phyloP scores from a whole-genome alignment of 1,139 yeast species.

The Pichiaceae sp. region DNA sequence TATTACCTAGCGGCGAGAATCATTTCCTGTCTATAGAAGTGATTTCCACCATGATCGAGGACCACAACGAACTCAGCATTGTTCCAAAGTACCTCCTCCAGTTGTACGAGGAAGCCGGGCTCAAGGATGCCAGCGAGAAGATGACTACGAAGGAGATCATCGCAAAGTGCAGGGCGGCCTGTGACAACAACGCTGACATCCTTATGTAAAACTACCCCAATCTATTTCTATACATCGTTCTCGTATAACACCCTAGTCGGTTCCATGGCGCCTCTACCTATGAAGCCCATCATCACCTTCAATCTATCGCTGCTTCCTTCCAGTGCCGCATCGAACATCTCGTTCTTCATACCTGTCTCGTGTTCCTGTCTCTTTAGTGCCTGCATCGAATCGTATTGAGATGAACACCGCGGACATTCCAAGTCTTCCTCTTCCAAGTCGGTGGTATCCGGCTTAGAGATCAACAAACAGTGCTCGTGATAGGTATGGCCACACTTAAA shows the following conservation, averaged over 20 bases:
- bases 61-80: conserved; percentile 71
- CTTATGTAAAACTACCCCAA: conserved; percentile 4
- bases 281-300: conserved; percentile 67
- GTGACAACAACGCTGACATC: conserved; percentile 11
- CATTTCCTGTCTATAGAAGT: conserved; percentile 90
- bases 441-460: conserved; percentile 7
- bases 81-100: conserved; percentile 54
- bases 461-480: conserved; percentile 66
- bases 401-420: conserved; percentile 66
- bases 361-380: conserved; percentile 54
- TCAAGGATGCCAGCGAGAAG: conserved; percentile 11
- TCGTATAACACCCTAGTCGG: conserved; percentile 12
- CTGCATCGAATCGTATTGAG: conserved; percentile 58
- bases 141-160: conserved; percentile 23
- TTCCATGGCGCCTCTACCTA: conserved; percentile 84
- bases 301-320: conserved; percentile 58
- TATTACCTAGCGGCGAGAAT: conserved; percentile 49
- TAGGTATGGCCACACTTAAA: conserved; percentile 84
- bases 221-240: background rate
- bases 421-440: conserved; percentile 10
- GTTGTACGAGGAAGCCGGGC: conserved; percentile 20
- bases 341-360: conserved; percentile 52
- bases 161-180: conserved; percentile 13
- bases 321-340: conserved; percentile 53
- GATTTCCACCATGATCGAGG: conserved; percentile 73